phyloP scores from a whole-genome alignment of 495 filamentous ascomycete genomes.

The Tuber aestivum region DNA sequence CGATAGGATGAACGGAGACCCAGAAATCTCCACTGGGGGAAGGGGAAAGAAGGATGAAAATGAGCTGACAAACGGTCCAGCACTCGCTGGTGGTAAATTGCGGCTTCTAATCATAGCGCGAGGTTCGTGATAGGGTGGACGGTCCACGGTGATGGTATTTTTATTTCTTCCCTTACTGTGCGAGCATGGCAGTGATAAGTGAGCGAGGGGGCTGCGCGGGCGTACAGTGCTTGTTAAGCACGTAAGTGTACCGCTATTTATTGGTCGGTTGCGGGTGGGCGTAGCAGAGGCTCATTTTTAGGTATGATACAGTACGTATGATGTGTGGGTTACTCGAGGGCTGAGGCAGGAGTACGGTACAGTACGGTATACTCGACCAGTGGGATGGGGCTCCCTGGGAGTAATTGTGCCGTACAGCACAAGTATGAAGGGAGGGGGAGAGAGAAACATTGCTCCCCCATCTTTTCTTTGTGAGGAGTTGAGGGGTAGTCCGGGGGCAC shows the following conservation, averaged over 20 bases:
- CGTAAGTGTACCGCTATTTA: not conserved
- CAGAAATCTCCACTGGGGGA: not conserved
- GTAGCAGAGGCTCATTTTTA: not conserved
- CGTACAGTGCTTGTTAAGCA: too few relatives aligned
- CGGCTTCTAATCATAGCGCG: not conserved
- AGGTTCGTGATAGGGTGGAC: too few relatives aligned
- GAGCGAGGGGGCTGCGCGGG: not conserved
- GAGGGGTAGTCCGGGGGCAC: too few relatives aligned
- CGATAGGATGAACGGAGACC: not conserved
- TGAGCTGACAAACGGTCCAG: slow-evolving; percentile 24
- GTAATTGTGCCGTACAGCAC: too few relatives aligned
- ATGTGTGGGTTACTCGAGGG: not conserved
- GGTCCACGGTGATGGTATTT: not conserved
- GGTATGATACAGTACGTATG: not conserved
- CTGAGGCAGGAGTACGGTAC: not conserved
- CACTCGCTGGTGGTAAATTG: not conserved
- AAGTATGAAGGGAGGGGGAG: too few relatives aligned
- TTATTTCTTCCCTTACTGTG: not conserved
- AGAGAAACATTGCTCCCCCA: too few relatives aligned
- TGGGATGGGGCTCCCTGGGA: not conserved
- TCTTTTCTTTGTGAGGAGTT: too few relatives aligned
- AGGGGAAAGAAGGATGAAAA: not conserved
- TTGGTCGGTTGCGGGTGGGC: not conserved
- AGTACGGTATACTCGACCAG: too few relatives aligned
- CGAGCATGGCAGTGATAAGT: not conserved